These are phyloP conservation scores for Epichloe sp. DNA, from an alignment of 2,329 filamentous ascomycete species.

Conservation along the genomic window DNA sequence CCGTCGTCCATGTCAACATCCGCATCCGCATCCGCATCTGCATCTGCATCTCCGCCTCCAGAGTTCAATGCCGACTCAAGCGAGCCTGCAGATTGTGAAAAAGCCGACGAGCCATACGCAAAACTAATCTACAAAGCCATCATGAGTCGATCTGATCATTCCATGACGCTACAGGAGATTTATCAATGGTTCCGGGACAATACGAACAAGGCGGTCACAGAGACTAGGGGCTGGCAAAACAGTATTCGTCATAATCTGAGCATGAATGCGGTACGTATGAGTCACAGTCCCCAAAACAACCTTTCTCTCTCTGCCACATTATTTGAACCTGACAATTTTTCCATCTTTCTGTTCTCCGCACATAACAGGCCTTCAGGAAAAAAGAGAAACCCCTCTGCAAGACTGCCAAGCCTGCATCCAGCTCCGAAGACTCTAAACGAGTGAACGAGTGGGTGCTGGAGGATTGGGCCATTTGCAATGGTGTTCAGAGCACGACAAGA, in stretches of 20 bases:
- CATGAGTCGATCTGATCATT: conserved; percentile 48
- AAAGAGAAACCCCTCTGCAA: conserved; percentile 15
- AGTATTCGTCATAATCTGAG: conserved; percentile 91
- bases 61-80: conserved; percentile 14
- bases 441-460: conserved; percentile 67
- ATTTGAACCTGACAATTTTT: conserved; percentile 1
- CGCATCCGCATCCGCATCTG: conserved; percentile 8
- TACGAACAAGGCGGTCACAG: conserved; percentile 67
- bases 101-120: conserved; percentile 58
- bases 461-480: conserved; percentile 52
- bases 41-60: conserved; percentile 11
- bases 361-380: conserved; percentile 29
- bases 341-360: background rate
- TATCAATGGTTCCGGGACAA: conserved; percentile 82
- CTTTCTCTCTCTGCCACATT: background rate
- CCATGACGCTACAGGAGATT: conserved; percentile 72
- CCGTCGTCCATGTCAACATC: background rate
- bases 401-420: conserved; percentile 13
- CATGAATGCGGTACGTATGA: conserved; percentile 67
- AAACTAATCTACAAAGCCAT: conserved; percentile 68
- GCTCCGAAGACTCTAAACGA: conserved; percentile 39
- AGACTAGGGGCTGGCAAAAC: conserved; percentile 79
- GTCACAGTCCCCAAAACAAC: no score
- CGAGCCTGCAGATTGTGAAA: conserved; percentile 8
- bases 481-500: conserved; percentile 76